These are phyloP conservation scores for Colletotrichum salicis DNA, from an alignment of 2,329 filamentous ascomycete genomes.

Conservation along the genomic window DNA sequence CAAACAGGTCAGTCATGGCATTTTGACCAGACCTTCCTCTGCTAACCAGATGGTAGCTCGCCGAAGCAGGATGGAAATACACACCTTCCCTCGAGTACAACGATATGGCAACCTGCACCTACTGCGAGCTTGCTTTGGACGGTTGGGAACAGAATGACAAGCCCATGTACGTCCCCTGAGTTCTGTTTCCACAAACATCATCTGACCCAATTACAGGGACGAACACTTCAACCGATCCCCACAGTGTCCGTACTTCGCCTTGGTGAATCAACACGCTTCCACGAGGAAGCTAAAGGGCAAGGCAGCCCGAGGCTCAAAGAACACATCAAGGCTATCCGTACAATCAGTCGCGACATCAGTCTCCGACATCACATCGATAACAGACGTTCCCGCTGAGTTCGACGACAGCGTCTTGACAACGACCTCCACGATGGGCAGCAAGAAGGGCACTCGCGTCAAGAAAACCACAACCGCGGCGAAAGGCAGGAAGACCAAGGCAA, in stretches of 20 bases:
- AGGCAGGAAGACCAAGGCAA: slow-evolving; percentile 62
- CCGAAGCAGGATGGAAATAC: slow-evolving; percentile 93
- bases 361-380: slow-evolving; percentile 61
- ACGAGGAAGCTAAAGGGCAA: slow-evolving; percentile 69
- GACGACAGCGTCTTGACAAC: slow-evolving; percentile 72
- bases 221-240: slow-evolving; percentile 86
- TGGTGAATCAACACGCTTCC: slow-evolving; percentile 67
- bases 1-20: slow-evolving; percentile 72
- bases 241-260: slow-evolving; percentile 83
- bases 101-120: slow-evolving; percentile 90
- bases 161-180: slow-evolving; percentile 71
- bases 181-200: not conserved
- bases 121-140: slow-evolving; percentile 89
- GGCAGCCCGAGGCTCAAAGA: slow-evolving; percentile 70
- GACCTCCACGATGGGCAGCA: slow-evolving; percentile 66
- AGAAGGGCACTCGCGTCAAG: slow-evolving; percentile 61
- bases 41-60: slow-evolving; percentile 67
- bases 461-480: slow-evolving; percentile 63
- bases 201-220: slow-evolving; percentile 64
- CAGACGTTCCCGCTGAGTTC: slow-evolving; percentile 59
- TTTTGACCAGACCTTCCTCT: not conserved
- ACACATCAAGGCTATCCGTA: slow-evolving; percentile 69
- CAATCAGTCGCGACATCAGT: slow-evolving; percentile 64
- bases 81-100: slow-evolving; percentile 85
- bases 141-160: slow-evolving; percentile 96